Evolutionary conservation across 1,284 basidiomycete species (phyloP), one percentile per base, ranked within the genome.

Genomic region (Cutaneotrichosporon spelunceum): DNA sequence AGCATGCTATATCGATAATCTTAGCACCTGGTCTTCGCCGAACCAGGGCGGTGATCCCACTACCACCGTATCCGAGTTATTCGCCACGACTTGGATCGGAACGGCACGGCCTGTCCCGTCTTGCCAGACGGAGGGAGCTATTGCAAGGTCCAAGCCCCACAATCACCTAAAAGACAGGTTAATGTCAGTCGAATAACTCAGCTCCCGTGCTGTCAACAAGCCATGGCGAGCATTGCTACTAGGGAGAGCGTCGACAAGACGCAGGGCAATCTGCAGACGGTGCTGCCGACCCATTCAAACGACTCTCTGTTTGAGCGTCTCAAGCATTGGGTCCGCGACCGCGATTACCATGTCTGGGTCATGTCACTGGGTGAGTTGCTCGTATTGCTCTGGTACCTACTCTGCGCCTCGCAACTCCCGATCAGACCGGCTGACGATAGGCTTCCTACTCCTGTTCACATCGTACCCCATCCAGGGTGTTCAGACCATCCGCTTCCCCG

Each of bases 401-500:
- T 5, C 19, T 7, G 14, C 19, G 7, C 19, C 39, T 42, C 7
- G 11, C 39, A 3, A 42, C 39, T 16, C 19, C 36, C 5, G 39
- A 42, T 42, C 39, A 16, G 11, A 42, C 19, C 19, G 14, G 19
- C 27, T 50, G 19, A 50, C 48, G 19, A 19, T 27, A 49, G 59
- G 59, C 30, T 57, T 57, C 50, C 44, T 56, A 24, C 60, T 61
- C 4, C 56, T 57, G 10, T 61, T 57, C 55, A 61, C 57, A 1
- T 61, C 63, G 21, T 64, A 64, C 34, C 63, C 63, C 5, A 61
- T 64, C 54, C 63, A 64, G 14, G 63, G 63, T 10, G 60, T 64
- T 21, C 63, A 64, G 56, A 64, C 63, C n/a, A 64, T 64, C 21
- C 59, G 63, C 9, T 64, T 59, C 49, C 63, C 63, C 26, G 54